Evolutionary conservation across 345 rosid genomes (phyloP).

Genomic region (Firmiana major): DNA sequence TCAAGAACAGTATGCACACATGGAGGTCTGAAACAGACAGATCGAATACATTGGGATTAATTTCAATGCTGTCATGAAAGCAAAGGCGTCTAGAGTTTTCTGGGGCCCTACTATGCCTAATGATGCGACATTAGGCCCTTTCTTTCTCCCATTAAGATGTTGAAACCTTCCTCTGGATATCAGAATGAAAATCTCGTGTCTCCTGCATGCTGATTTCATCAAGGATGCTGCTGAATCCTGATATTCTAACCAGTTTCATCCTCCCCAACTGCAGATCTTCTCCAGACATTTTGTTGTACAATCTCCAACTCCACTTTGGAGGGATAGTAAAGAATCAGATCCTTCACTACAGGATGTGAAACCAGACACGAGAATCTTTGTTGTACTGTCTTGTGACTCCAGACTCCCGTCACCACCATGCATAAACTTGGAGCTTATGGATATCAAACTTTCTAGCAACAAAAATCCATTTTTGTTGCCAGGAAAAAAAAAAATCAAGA

Average conservation of each 20-base stretch:
- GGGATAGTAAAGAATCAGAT: too few species aligned
- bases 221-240: too few species aligned
- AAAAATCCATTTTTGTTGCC: too few species aligned
- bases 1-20: background rate
- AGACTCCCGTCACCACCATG: background rate
- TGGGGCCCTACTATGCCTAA: too few species aligned
- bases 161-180: background rate
- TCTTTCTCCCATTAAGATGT: background rate
- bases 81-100: background rate
- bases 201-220: too few species aligned
- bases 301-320: too few species aligned
- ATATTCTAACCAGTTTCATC: too few species aligned
- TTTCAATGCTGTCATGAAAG: background rate
- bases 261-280: too few species aligned
- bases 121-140: background rate
- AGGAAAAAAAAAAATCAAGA: too few species aligned
- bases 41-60: background rate
- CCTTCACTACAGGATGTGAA: too few species aligned
- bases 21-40: background rate
- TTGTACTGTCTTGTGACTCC: background rate
- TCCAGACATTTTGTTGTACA: too few species aligned
- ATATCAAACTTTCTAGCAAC: background rate
- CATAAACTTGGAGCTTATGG: background rate
- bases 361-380: too few species aligned
- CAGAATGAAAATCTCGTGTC: background rate